Conservation (phyloP, 2,329 filamentous ascomycete genomes). For the Cryphonectria parasitica region DNA sequence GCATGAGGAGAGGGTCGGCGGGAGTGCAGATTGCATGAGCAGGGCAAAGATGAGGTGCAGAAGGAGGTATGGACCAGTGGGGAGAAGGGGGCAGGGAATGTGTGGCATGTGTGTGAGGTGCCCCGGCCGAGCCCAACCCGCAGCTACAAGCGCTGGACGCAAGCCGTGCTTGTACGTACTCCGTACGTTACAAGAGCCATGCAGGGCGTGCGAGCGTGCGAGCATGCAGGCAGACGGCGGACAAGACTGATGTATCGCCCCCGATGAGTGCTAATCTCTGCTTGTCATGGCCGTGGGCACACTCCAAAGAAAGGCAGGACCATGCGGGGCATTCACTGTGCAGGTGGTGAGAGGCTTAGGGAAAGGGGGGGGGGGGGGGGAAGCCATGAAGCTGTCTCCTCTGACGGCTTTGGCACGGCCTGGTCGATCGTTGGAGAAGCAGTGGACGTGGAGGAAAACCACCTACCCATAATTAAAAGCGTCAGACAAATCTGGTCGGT, state of each 20-base stretch:
- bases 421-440: neutral
- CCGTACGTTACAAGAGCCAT: conserved; percentile 12
- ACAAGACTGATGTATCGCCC: conserved; percentile 6
- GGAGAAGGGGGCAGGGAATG: conserved; percentile 15
- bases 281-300: neutral
- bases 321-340: neutral
- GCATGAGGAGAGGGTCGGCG: conserved; percentile 3
- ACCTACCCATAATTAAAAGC: conserved; percentile 27
- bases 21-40: conserved; percentile 13
- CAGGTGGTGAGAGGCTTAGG: neutral
- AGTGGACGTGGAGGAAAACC: neutral
- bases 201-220: neutral
- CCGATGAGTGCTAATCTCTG: neutral
- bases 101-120: conserved; percentile 1
- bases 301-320: neutral
- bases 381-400: neutral
- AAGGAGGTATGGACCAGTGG: conserved; percentile 13
- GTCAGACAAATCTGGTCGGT: conserved; percentile 10
- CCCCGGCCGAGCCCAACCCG: conserved; percentile 3
- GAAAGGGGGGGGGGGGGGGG: neutral
- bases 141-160: conserved; percentile 19
- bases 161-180: conserved; percentile 11
- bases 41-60: conserved; percentile 18
- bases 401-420: neutral
- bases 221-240: conserved; percentile 1